Evolutionary conservation across 2,329 filamentous ascomycete genomes (phyloP).

Genomic region (Didymella pinodella): DNA sequence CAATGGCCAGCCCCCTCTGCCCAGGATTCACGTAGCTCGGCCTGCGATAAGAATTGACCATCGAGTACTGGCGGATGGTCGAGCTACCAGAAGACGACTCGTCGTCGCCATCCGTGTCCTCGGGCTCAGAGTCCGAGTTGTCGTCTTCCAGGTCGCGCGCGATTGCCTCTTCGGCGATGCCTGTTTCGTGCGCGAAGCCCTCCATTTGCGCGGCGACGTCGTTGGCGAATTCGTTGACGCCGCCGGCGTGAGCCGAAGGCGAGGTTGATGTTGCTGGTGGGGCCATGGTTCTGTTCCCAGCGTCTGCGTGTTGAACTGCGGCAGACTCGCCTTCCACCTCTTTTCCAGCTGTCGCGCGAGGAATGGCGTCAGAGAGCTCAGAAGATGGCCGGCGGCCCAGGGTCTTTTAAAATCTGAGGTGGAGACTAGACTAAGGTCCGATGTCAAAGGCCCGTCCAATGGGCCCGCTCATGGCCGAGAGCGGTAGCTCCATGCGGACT

Average conservation of each 20-base stretch:
- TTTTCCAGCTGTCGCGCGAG: neutral
- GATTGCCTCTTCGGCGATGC: constrained; percentile 51
- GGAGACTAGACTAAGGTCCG: constrained; percentile 19
- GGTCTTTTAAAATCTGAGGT: constrained; percentile 13
- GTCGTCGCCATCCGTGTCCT: constrained; percentile 56
- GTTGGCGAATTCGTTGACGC: constrained; percentile 28
- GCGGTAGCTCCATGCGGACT: constrained; percentile 16
- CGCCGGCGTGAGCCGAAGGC: neutral
- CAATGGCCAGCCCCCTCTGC: constrained; percentile 73
- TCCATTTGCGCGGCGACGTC: constrained; percentile 45
- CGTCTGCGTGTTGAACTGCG: neutral
- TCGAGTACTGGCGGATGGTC: constrained; percentile 58
- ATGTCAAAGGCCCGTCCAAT: constrained; percentile 3
- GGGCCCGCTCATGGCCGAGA: constrained; percentile 15
- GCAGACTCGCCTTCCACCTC: constrained; percentile 9
- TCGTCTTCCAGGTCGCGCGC: constrained; percentile 50
- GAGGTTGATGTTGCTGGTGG: constrained; percentile 1
- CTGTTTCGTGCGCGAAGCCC: constrained; percentile 37
- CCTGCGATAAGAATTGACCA: constrained; percentile 74
- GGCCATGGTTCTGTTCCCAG: constrained; percentile 6
- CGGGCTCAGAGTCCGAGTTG: constrained; percentile 63
- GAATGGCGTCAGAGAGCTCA: neutral
- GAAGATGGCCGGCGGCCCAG: neutral
- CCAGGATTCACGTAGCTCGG: constrained; percentile 79
- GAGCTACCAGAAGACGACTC: constrained; percentile 56